These are phyloP conservation scores for Calonectria montana DNA, from an alignment of 2,329 filamentous ascomycete genomes.

Conservation along the genomic window DNA sequence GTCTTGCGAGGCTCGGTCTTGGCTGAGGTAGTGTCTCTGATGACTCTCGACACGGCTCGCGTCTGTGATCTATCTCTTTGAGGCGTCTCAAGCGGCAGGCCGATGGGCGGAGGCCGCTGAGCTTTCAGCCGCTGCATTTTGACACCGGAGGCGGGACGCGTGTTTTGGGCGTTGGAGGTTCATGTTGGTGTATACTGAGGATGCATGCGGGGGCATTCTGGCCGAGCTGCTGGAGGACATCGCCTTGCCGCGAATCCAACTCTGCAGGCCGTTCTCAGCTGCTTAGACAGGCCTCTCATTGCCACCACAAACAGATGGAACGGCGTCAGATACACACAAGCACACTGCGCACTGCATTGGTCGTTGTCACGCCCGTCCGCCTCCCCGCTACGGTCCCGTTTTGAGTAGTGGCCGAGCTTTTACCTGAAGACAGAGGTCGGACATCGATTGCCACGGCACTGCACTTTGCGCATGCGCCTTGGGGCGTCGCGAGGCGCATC, in stretches of 20 bases:
- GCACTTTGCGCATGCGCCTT: not conserved
- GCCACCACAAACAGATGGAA: not conserved
- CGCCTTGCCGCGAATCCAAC: constrained; percentile 1
- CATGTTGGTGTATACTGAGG: not conserved
- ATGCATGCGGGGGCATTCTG: not conserved
- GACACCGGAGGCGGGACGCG: not conserved
- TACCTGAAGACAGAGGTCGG: not conserved
- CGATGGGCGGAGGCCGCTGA: not conserved
- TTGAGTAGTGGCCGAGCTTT: not conserved
- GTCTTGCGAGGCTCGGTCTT: not conserved
- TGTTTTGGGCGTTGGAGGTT: not conserved
- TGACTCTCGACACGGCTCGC: not conserved
- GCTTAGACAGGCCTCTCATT: not conserved
- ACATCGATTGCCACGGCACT: not conserved
- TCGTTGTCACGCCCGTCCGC: not conserved
- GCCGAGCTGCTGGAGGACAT: constrained; percentile 1
- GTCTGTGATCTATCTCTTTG: constrained; percentile 4
- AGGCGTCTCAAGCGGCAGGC: constrained; percentile 1
- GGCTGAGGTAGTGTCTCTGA: not conserved
- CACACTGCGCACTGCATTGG: not conserved
- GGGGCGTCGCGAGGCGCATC: not conserved
- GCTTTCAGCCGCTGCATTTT: not conserved
- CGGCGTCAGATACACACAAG: not conserved
- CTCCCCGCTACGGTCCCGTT: not conserved
- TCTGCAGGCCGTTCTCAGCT: constrained; percentile 7